Evolutionary conservation across 78 protist genomes (phyloP), one percentile per base, ranked within the genome.

Genomic region (Dictyostelium capitatum): DNA sequence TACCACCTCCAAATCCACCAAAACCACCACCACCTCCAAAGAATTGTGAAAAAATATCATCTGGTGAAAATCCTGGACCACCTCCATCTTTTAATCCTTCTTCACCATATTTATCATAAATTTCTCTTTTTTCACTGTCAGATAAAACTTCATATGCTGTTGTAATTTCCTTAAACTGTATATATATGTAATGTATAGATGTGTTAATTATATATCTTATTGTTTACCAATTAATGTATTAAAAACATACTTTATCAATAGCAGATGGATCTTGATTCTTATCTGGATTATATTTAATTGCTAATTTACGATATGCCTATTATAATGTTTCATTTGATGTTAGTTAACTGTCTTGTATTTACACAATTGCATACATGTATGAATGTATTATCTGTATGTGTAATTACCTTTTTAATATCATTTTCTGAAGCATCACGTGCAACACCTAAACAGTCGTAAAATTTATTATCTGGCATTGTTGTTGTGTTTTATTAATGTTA

Each of bases 261-360:
- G 90, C 97, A 46, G 74, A 96, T 64, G 95, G 95, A 19, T 91
- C 97, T 20, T 87, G 96, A 78, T 98, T 98, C 91, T 96, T 96
- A 91, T 99, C 99, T 25, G 99, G 99, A 73, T 99, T 99, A 89
- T 95, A 96, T 96, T 98, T 97, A 30, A 98, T 89, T 15, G 99
- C 99, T 74, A 97, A 75, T 95, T 97, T 92, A 65, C 98, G 91
- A 67, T 91, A 97, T 11, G 98, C 98, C 32, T 37, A 37, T n/a
- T n/a, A n/a, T 37, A 37, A 37, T 37, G 43, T 37, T 37, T 3
- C 2, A 37, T 37, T 3, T 37, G 43, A 37, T 37, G 43, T 37
- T 37, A 37, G 43, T 37, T 65, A 30, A 90, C 90, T 56, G 96
- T 95, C 47, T 95, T 91, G n/a, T n/a, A n/a, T n/a, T n/a, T n/a